Evolutionary conservation across 805 yeast species (phyloP).

Genomic region (Phaffomyces antillensis): DNA sequence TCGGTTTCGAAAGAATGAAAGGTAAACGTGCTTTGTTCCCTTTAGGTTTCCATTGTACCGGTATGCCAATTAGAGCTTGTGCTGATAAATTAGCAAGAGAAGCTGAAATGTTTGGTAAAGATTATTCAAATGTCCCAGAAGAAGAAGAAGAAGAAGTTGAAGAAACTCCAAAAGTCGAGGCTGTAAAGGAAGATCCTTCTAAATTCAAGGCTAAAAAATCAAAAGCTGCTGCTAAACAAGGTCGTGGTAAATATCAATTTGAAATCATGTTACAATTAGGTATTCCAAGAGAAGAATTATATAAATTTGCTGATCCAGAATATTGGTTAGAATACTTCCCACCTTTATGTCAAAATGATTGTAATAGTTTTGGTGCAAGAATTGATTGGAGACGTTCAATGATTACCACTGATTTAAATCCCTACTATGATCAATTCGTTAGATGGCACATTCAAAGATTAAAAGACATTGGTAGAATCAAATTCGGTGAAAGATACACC

Average conservation of each 20-base stretch:
- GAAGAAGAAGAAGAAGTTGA: constrained; percentile 61
- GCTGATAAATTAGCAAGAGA: constrained; percentile 95
- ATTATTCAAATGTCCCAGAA: constrained; percentile 61
- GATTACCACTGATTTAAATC: constrained; percentile 92
- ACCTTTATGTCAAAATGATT: constrained; percentile 76
- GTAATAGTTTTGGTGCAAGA: constrained; percentile 78
- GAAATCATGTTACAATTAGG: constrained; percentile 96
- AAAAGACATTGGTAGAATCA: constrained; percentile 81
- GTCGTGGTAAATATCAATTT: constrained; percentile 89
- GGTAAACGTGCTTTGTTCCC: constrained; percentile 93
- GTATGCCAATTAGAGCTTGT: constrained; percentile 95
- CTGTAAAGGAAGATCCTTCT: constrained; percentile 63
- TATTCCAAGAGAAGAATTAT: constrained; percentile 72
- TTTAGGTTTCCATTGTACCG: constrained; percentile 98
- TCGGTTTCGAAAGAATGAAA: constrained; percentile 91
- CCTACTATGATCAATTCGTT: constrained; percentile 89
- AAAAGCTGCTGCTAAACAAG: constrained; percentile 89
- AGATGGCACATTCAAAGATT: constrained; percentile 94
- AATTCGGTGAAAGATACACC: constrained; percentile 97
- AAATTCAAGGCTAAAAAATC: constrained; percentile 90
- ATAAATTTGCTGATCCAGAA: constrained; percentile 84
- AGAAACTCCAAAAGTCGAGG: constrained; percentile 26
- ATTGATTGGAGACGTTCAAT: constrained; percentile 97
- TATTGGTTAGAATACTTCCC: constrained; percentile 93
- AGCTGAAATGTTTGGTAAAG: constrained; percentile 81